These are phyloP conservation scores for Alternaria ventricosa DNA, from an alignment of 2,329 filamentous ascomycete genomes.

Conservation along the genomic window DNA sequence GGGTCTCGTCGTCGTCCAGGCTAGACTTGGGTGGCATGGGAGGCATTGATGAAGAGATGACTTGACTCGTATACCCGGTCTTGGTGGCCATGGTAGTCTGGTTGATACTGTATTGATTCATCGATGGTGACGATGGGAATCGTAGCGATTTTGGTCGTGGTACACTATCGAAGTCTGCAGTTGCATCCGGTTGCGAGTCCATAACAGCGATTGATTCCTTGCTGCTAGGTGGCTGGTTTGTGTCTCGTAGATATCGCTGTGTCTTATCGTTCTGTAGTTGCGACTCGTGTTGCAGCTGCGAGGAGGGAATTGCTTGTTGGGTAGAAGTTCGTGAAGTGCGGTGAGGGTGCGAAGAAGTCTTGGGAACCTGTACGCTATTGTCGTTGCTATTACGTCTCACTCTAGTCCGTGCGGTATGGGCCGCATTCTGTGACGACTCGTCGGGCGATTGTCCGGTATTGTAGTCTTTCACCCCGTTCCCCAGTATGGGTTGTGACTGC, in stretches of 20 bases:
- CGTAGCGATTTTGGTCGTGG: slow-evolving; percentile 35
- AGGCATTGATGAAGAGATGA: slow-evolving; percentile 40
- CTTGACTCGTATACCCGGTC: slow-evolving; percentile 40
- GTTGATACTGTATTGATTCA: slow-evolving; percentile 45
- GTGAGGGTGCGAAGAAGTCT: slow-evolving; percentile 47
- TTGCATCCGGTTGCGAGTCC: slow-evolving; percentile 53
- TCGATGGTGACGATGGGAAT: slow-evolving; percentile 48
- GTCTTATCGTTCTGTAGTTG: slow-evolving; percentile 25
- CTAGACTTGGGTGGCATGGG: slow-evolving; percentile 37
- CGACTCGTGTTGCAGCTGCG: slow-evolving; percentile 28
- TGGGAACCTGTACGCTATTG: slow-evolving; percentile 43
- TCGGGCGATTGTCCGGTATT: slow-evolving; percentile 40
- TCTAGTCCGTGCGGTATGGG: slow-evolving; percentile 18
- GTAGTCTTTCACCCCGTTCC: slow-evolving; percentile 19
- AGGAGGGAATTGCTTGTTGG: slow-evolving; percentile 25
- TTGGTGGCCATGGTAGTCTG: slow-evolving; percentile 42
- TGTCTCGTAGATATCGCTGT: slow-evolving; percentile 19
- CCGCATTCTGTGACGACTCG: slow-evolving; percentile 34
- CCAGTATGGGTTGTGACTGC: slow-evolving; percentile 16
- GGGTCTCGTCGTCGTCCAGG: slow-evolving; percentile 16
- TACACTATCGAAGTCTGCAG: slow-evolving; percentile 31
- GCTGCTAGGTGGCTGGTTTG: slow-evolving; percentile 29
- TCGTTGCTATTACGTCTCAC: slow-evolving; percentile 23
- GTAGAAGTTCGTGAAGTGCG: slow-evolving; percentile 26
- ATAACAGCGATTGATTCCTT: slow-evolving; percentile 52